Evolutionary conservation across 1,284 basidiomycete genomes (phyloP).

Genomic region (Vanrija humicola): DNA sequence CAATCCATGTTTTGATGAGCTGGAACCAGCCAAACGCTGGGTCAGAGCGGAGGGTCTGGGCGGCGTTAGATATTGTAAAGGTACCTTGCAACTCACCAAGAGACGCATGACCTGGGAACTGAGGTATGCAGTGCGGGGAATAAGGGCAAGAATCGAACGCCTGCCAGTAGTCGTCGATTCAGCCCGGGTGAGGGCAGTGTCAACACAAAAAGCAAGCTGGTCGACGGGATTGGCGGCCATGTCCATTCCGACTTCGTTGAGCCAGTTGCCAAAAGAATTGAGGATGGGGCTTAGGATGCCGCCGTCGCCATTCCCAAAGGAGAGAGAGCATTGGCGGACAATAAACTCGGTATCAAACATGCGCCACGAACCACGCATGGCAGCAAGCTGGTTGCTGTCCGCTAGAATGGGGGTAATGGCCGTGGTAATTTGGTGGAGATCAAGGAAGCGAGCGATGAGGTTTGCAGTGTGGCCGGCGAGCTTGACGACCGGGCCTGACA

Average conservation of each 20-base stretch:
- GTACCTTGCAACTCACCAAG: constrained; percentile 15
- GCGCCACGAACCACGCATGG: constrained; percentile 36
- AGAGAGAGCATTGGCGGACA: constrained; percentile 31
- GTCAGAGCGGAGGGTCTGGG: constrained; percentile 34
- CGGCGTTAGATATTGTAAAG: neutral
- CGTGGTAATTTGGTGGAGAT: constrained; percentile 32
- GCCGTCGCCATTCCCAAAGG: constrained; percentile 24
- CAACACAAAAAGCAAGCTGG: constrained; percentile 13
- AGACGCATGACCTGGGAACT: constrained; percentile 42
- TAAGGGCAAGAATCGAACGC: constrained; percentile 7
- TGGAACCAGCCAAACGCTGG: constrained; percentile 41
- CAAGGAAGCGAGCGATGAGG: constrained; percentile 31
- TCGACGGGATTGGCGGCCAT: constrained; percentile 8
- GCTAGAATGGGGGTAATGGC: constrained; percentile 36
- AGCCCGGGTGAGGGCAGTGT: constrained; percentile 4
- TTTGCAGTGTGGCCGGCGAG: constrained; percentile 23
- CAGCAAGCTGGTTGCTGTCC: constrained; percentile 20
- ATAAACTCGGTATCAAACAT: constrained; percentile 25
- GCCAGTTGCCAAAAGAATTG: constrained; percentile 26
- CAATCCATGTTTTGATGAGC: constrained; percentile 44
- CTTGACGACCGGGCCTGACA: constrained; percentile 29
- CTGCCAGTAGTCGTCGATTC: neutral
- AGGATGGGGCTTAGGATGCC: constrained; percentile 21
- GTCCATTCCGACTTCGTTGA: constrained; percentile 17
- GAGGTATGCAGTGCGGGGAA: constrained; percentile 30